Conservation (phyloP, 208 protist genomes). For the Acanthamoeba castellanii region DNA sequence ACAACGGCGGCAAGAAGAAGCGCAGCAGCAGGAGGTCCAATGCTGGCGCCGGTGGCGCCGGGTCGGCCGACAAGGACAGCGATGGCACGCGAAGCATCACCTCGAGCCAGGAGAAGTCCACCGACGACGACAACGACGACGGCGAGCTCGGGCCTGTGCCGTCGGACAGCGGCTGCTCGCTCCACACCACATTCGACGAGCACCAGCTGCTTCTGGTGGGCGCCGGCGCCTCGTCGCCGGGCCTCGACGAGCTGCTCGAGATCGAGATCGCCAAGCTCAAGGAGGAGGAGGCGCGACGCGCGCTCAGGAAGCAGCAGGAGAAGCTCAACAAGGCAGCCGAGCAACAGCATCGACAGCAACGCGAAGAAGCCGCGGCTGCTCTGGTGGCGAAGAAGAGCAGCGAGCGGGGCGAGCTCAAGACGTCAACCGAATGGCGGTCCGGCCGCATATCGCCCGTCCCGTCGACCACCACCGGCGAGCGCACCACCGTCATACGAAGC, state of each 20-base stretch:
- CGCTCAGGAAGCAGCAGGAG: background rate
- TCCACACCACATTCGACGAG: background rate
- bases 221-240: background rate
- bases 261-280: background rate
- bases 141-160: background rate
- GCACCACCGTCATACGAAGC: no score
- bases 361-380: no score
- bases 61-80: background rate
- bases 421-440: no score
- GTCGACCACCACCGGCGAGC: no score
- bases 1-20: background rate
- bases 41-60: background rate
- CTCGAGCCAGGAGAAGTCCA: slow-evolving; percentile 42
- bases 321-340: background rate
- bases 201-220: background rate
- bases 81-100: background rate
- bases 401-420: no score
- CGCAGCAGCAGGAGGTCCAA: background rate
- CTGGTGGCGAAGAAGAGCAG: no score
- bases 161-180: background rate
- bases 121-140: background rate
- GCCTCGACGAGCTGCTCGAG: background rate
- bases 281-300: no score
- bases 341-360: no score
- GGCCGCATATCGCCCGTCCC: no score